These are phyloP conservation scores for Boletus sp. DNA, from an alignment of 768 basidiomycete genomes.

Conservation along the genomic window DNA sequence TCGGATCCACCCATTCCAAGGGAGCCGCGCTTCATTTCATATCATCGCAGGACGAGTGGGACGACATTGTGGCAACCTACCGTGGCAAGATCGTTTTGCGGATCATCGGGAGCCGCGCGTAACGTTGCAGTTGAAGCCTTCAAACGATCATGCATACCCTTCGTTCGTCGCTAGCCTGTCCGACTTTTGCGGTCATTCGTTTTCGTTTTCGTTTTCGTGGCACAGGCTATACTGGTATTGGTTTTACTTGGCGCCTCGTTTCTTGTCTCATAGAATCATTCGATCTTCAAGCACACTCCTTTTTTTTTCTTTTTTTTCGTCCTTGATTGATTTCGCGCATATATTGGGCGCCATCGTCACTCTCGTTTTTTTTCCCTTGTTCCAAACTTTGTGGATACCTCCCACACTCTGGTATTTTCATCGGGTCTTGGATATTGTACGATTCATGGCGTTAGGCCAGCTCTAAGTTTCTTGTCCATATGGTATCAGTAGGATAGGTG, in stretches of 20 bases:
- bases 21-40: conserved; percentile 43
- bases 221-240: not conserved
- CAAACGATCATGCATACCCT: not conserved
- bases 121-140: not conserved
- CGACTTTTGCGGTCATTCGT: not conserved
- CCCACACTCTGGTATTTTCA: not conserved
- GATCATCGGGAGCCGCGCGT: conserved; percentile 38
- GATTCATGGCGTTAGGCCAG: conserved; percentile 7
- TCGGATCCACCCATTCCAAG: conserved; percentile 23
- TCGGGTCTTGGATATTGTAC: conserved; percentile 1
- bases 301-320: not conserved
- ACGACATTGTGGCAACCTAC: conserved; percentile 41
- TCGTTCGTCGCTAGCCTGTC: conserved; percentile 8
- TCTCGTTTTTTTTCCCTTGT: not conserved
- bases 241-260: not conserved
- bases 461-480: conserved; percentile 9
- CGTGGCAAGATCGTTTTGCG: conserved; percentile 57
- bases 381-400: not conserved
- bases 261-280: not conserved
- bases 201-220: conserved; percentile 1
- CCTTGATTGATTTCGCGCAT: not conserved
- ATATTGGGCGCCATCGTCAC: not conserved
- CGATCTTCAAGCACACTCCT: not conserved
- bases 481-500: conserved; percentile 5
- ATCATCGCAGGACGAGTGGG: conserved; percentile 60